Evolutionary conservation across 2,329 filamentous ascomycete genomes (phyloP), one percentile per base, ranked within the genome.

Genomic region (Aaosphaeria arxii): DNA sequence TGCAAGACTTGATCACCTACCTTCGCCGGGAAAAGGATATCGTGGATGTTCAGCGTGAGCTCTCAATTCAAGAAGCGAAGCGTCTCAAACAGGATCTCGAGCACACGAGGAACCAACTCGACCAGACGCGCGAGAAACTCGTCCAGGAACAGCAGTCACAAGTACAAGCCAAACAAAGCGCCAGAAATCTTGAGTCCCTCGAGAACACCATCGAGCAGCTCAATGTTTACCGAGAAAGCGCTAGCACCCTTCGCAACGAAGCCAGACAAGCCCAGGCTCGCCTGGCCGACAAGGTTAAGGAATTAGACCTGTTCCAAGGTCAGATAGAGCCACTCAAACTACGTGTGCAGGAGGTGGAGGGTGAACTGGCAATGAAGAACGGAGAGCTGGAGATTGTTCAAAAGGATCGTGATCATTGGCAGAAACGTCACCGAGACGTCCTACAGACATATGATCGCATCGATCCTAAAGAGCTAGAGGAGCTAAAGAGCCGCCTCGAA

Each of bases 11-110:
- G 48, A 95, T 95, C 72, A 87, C 83, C 52, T 99, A 94, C 69
- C 77, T 99, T 52, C 87, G 92, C 41, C 87, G 90, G 39, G 95
- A 99, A 73, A 99, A 97, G 76, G 94, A 97, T 67, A 97, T 99
- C 56, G 81, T 96, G 6, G 92, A 99, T 59, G 89, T 96, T n/a
- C 92, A 97, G 63, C 88, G 91, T 61, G 91, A 96, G 58, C 78
- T 97, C 40, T 91, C 92, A 61, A 80, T 85, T 0, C 89, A 95
- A 60, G 94, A 99, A 71, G 80, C 84, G 46, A 95, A 95, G 71
- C 85, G 94, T 46, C 73, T 96, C 39, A 89, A 92, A 62, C 90
- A 96, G 61, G 91, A 97, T 64, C 80, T 96, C 28, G 87, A 95
- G 44, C 91, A 96, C 65, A 80, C 86, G 6, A 89, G 94, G 61